Evolutionary conservation across 176 grass and related monocot genomes (phyloP).

Genomic region (Aegilops longissima): DNA sequence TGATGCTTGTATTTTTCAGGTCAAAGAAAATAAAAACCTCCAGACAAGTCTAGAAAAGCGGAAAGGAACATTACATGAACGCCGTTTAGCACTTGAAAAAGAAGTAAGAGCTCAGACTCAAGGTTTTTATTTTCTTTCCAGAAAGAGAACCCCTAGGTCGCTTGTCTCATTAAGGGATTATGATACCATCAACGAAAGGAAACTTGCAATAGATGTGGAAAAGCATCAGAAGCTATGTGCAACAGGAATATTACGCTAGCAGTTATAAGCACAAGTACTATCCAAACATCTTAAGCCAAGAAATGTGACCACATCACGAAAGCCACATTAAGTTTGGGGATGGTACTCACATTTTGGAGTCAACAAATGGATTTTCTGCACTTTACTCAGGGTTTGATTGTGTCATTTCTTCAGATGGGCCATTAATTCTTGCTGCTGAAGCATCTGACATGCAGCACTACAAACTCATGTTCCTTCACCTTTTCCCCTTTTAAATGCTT

Average conservation of each 20-base stretch:
- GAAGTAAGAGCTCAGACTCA: constrained; percentile 67
- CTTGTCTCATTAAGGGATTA: not conserved
- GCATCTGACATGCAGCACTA: not conserved
- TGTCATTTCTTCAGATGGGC: not conserved
- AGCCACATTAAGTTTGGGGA: constrained; percentile 13
- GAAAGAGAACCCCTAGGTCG: constrained; percentile 3
- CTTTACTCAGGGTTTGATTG: not conserved
- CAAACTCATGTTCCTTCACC: not conserved
- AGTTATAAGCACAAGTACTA: not conserved
- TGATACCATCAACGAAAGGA: constrained; percentile 9
- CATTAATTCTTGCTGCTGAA: not conserved
- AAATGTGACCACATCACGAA: not conserved
- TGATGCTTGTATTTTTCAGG: constrained; percentile 51
- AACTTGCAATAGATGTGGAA: not conserved
- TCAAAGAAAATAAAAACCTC: constrained; percentile 78
- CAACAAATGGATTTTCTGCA: constrained; percentile 22
- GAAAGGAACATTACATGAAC: constrained; percentile 68
- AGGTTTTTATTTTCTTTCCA: constrained; percentile 27
- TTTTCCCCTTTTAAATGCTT: not conserved
- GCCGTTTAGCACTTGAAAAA: constrained; percentile 72
- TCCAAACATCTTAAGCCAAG: constrained; percentile 30
- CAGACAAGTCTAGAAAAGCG: constrained; percentile 57
- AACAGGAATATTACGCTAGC: not conserved
- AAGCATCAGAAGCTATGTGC: constrained; percentile 17
- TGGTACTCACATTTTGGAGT: constrained; percentile 19